Percentiles rank a stretch among this genome's conserved stretches.
phyloP scores from a whole-genome alignment of 257 asterid species.

The Forsythia viridissima region DNA sequence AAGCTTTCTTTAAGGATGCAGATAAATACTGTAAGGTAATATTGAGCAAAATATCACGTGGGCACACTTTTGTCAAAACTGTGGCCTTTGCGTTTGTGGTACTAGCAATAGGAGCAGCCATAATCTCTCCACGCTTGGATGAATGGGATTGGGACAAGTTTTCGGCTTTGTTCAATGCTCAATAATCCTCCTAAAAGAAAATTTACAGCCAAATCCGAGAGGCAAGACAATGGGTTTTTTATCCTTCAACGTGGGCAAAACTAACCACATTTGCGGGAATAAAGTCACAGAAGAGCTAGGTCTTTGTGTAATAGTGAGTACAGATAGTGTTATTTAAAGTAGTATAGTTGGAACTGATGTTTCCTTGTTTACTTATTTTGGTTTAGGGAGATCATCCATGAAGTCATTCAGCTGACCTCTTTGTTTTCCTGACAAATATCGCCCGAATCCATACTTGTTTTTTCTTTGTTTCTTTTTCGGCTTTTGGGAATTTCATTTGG shows the following conservation, averaged over 20 bases:
- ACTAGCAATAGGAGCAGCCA: conserved; percentile 59
- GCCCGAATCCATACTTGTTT: background rate
- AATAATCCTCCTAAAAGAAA: conserved; percentile 20
- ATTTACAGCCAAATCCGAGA: background rate
- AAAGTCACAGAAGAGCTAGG: conserved; percentile 30
- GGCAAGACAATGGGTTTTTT: conserved; percentile 14
- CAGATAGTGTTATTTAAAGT: conserved; percentile 21
- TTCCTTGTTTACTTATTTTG: background rate
- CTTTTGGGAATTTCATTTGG: background rate
- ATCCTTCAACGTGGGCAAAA: conserved; percentile 2
- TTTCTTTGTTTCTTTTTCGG: background rate
- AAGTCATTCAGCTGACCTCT: background rate
- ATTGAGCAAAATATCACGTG: conserved; percentile 49
- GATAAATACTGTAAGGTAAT: conserved; percentile 61
- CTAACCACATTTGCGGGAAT: conserved; percentile 21
- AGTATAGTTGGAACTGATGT: conserved; percentile 7
- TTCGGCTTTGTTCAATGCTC: conserved; percentile 29
- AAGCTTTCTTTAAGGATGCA: conserved; percentile 53
- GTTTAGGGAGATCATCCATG: background rate
- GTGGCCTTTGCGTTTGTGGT: conserved; percentile 31
- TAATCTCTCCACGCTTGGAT: conserved; percentile 44
- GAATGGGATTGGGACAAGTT: conserved; percentile 50
- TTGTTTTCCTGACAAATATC: background rate
- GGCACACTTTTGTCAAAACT: conserved; percentile 54
- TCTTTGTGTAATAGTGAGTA: conserved; percentile 30